phyloP scores from a whole-genome alignment of 352 stramenopile species.

The Thalassiosira pacifica region DNA sequence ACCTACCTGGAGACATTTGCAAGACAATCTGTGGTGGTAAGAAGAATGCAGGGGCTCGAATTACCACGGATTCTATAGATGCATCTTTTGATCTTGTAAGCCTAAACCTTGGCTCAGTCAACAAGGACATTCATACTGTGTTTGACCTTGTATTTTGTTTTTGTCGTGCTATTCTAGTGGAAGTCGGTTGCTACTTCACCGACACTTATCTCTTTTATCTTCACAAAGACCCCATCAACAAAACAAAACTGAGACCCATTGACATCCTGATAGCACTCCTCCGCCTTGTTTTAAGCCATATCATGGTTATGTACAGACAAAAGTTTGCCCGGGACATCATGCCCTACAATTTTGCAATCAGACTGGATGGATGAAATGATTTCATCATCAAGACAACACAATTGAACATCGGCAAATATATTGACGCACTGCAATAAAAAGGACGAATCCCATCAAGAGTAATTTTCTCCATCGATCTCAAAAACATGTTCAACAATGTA shows the following conservation, averaged over 20 bases:
- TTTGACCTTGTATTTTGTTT: constrained; percentile 24
- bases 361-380: constrained; percentile 32
- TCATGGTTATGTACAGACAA: not conserved
- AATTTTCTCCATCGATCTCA: constrained; percentile 31
- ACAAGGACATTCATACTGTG: constrained; percentile 4
- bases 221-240: constrained; percentile 48
- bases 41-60: constrained; percentile 18
- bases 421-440: constrained; percentile 5
- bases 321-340: constrained; percentile 12
- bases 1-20: constrained; percentile 40
- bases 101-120: constrained; percentile 6
- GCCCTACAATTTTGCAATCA: constrained; percentile 44
- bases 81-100: constrained; percentile 32
- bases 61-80: constrained; percentile 39
- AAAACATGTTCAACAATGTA: constrained; percentile 57
- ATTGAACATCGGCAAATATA: constrained; percentile 41
- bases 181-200: constrained; percentile 6
- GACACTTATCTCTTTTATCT: constrained; percentile 53
- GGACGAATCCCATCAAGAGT: constrained; percentile 1
- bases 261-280: constrained; percentile 46
- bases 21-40: constrained; percentile 8
- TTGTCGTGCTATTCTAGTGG: not conserved
- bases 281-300: constrained; percentile 25
- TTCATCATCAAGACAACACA: constrained; percentile 38
- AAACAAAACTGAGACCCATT: constrained; percentile 40